Base-by-base conservation (phyloP, 2,329 filamentous ascomycete genomes). In the Tolypocladium ophioglossoides region DNA sequence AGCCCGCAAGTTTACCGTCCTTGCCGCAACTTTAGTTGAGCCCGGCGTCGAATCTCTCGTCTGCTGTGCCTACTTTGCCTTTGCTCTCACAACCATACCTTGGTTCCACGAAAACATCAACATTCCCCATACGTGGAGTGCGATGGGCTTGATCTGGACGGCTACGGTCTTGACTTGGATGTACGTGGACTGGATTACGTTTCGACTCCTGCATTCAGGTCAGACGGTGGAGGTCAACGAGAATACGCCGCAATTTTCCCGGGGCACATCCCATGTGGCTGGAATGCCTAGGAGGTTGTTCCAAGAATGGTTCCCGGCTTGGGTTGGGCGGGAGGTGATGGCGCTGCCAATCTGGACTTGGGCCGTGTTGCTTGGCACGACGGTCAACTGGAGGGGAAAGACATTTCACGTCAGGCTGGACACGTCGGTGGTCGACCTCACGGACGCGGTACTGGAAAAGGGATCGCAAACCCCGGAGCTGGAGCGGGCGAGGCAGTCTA, bases 1-100 rank as follows among this genome's bases (percentile, higher is more conserved):
- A 7, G 95, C 96, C 1, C 79, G 94, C 48, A 99, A 99, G 69
- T 97, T 90, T 74, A 96, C 92, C 0, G 94, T 99, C 16, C 79
- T 89, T 2, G 76, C 87, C 0, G 95, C 94, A 0, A 97, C 95
- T 0, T 74, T 96, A 1, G 89, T 96, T 3, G 94, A 99, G 66
- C 94, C 92, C 0, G 91, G 91, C 2, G 91, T 95, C 0, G 94
- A 99, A 69, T 87, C 86, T 32, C 79, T 99, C 37, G 66, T 97
- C 0, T 96, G 91, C 70, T 90, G 86, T 24, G 72, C 85, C 0
- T 91, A 95, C 64, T 83, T 91, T 46, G 81, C 90, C 1, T 95
- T 87, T 68, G 89, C 85, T 0, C 64, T 89, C 3, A 95, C 89
- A 0, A 89, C 85, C 0, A 66, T 95, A 1, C 82, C 87, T 0